phyloP scores from a whole-genome alignment of 2,329 filamentous ascomycete species.

The Drechslera avenae region DNA sequence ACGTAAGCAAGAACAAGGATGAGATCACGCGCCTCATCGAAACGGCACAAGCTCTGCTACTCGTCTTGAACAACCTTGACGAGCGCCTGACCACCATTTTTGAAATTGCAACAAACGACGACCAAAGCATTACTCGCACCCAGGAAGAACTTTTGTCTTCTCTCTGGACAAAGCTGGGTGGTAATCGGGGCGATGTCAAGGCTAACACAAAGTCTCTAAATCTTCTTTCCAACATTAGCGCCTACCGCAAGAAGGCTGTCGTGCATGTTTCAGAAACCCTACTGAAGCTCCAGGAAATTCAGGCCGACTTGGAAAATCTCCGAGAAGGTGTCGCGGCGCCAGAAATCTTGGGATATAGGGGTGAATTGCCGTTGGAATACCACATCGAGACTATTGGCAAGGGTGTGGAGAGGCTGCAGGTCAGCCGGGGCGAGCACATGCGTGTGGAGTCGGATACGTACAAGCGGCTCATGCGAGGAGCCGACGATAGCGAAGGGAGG shows the following conservation, averaged over 20 bases:
- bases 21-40: conserved; percentile 70
- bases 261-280: conserved; percentile 72
- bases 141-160: conserved; percentile 70
- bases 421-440: conserved; percentile 64
- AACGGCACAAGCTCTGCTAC: conserved; percentile 71
- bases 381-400: conserved; percentile 77
- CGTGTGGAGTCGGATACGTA: conserved; percentile 62
- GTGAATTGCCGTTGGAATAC: conserved; percentile 68
- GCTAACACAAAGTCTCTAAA: conserved; percentile 67
- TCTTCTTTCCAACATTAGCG: conserved; percentile 68
- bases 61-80: conserved; percentile 70
- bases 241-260: conserved; percentile 69
- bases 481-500: conserved; percentile 10
- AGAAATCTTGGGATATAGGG: conserved; percentile 60
- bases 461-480: conserved; percentile 23
- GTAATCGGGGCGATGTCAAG: conserved; percentile 64
- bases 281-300: conserved; percentile 74
- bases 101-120: conserved; percentile 69
- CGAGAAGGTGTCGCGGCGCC: conserved; percentile 72
- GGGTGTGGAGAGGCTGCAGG: conserved; percentile 73
- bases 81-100: conserved; percentile 72
- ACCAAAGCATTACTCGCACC: conserved; percentile 61
- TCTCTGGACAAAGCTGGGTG: conserved; percentile 77
- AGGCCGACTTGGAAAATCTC: conserved; percentile 71
- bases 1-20: conserved; percentile 71